Conservation (phyloP, 2,329 filamentous ascomycete genomes). For the Nemania sp. region DNA sequence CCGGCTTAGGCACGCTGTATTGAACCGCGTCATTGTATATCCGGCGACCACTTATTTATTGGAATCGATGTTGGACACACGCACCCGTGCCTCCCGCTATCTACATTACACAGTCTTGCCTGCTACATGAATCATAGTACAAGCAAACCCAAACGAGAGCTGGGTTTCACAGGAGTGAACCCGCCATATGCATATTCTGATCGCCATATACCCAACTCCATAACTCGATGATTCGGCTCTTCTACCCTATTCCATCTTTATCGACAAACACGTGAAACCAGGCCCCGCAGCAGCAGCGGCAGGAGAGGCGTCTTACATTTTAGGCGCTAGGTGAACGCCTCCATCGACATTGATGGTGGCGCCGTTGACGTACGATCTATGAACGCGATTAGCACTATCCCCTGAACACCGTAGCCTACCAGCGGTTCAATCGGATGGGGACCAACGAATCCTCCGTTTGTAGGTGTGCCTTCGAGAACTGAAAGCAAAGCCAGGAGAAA, state of each 20-base stretch:
- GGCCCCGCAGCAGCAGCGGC: neutral
- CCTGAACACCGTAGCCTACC: too few species aligned
- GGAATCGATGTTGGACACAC: neutral
- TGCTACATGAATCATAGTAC: neutral
- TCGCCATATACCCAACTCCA: conserved; percentile 6
- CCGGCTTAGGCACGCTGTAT: neutral
- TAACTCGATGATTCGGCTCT: neutral
- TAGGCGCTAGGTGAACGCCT: conserved; percentile 52
- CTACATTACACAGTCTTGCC: neutral
- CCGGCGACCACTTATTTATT: neutral
- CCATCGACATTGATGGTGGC: conserved; percentile 67
- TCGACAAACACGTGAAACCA: neutral
- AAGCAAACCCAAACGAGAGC: neutral
- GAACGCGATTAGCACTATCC: conserved; percentile 3
- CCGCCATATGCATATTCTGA: neutral
- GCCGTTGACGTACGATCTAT: conserved; percentile 63
- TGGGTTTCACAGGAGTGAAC: neutral
- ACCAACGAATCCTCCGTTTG: too few species aligned
- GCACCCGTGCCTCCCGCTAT: neutral
- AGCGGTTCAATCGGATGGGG: too few species aligned
- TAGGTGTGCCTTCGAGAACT: too few species aligned
- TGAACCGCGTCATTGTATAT: neutral
- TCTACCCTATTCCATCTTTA: neutral
- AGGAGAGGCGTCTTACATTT: conserved; percentile 44
- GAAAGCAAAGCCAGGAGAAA: too few species aligned